Conservation (phyloP, 441 rosid genomes). For the Gossypium gossypioides region DNA sequence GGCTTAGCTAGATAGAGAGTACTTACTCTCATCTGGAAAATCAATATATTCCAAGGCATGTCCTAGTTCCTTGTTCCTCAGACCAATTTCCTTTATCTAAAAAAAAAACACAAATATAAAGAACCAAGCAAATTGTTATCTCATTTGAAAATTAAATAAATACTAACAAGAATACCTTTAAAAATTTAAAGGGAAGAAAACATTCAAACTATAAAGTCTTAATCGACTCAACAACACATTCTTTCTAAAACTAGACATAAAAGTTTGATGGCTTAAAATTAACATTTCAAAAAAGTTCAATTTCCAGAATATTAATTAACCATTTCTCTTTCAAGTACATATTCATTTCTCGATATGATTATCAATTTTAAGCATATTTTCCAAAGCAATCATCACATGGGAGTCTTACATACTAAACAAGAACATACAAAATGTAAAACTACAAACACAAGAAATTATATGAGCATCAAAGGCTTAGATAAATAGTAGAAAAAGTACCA, state of each 20-base stretch:
- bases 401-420: neutral
- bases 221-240: neutral
- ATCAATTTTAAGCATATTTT: neutral
- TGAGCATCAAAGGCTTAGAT: neutral
- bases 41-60: conserved; percentile 37
- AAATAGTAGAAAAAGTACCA: neutral
- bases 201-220: neutral
- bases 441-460: neutral
- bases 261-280: neutral
- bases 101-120: conserved; percentile 1
- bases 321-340: neutral
- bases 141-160: neutral
- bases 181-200: neutral
- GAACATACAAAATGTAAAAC: neutral
- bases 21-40: conserved; percentile 67
- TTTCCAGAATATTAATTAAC: neutral
- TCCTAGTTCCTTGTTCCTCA: conserved; percentile 1
- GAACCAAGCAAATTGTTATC: neutral
- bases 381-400: neutral
- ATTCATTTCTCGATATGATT: neutral
- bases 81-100: conserved; percentile 32
- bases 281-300: neutral
- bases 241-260: neutral
- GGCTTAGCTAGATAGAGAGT: neutral
- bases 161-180: neutral